Conservation (phyloP, 768 basidiomycete species). For the Tulasnella sp. region DNA sequence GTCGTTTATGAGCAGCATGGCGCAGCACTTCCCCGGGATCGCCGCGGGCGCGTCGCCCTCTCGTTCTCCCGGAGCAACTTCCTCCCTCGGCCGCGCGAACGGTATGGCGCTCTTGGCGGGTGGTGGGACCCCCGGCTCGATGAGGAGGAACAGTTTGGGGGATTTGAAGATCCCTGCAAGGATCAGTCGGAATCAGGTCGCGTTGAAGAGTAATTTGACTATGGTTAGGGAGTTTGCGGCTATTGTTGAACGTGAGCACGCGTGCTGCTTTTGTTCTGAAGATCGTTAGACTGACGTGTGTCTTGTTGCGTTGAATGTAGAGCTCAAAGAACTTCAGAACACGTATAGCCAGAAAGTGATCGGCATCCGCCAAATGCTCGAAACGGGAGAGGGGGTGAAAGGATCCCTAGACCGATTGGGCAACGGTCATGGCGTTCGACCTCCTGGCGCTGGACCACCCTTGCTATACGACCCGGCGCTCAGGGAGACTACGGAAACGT, state of each 20-base stretch:
- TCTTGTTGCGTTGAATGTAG: conserved; percentile 28
- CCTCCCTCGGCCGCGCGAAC: conserved; percentile 38
- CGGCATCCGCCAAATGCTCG: conserved; percentile 25
- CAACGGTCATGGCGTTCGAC: conserved; percentile 28
- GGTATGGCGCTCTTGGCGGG: conserved; percentile 19
- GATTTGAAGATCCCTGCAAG: conserved; percentile 59
- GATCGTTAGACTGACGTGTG: not conserved
- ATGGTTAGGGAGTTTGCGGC: conserved; percentile 81
- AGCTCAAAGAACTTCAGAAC: conserved; percentile 57
- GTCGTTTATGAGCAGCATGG: not conserved
- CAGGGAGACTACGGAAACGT: conserved; percentile 27
- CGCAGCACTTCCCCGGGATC: not conserved
- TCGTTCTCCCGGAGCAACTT: conserved; percentile 18
- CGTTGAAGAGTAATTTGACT: conserved; percentile 48
- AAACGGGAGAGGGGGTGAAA: not conserved
- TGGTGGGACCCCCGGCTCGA: conserved; percentile 19
- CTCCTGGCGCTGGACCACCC: conserved; percentile 31
- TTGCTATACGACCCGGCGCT: conserved; percentile 45
- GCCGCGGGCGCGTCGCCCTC: not conserved
- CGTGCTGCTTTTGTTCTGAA: conserved; percentile 14
- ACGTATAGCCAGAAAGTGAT: conserved; percentile 43
- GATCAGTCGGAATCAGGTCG: conserved; percentile 43
- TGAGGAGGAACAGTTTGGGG: conserved; percentile 52
- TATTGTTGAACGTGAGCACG: conserved; percentile 72
- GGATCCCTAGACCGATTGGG: conserved; percentile 18